Percentiles rank a stretch among this genome's conserved stretches.
Evolutionary conservation across 331 rosid species (phyloP).

Genomic region (Rhamnella rubrinervis): DNA sequence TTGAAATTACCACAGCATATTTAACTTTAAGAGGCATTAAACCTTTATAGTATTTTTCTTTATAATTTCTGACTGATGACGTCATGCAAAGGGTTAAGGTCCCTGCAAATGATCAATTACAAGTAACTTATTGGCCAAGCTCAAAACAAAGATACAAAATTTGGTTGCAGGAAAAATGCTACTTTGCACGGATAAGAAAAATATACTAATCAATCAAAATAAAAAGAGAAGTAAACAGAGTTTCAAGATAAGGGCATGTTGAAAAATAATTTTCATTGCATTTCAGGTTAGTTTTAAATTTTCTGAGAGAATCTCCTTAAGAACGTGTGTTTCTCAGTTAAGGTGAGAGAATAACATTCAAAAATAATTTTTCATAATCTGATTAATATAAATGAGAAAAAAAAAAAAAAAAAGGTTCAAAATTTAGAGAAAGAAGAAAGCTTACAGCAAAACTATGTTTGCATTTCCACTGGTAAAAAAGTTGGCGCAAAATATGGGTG

Average conservation of each 20-base stretch:
- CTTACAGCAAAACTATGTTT: constrained; percentile 82
- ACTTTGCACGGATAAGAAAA: no score
- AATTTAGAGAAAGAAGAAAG: constrained; percentile 22
- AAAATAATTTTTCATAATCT: not conserved
- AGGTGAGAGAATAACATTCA: not conserved
- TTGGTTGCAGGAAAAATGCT: no score
- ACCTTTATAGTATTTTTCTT: constrained; percentile 72
- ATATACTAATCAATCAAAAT: no score
- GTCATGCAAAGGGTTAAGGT: constrained; percentile 86
- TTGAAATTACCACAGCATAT: constrained; percentile 62
- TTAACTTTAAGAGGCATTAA: constrained; percentile 71
- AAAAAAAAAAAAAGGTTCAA: no score
- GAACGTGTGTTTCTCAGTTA: not conserved
- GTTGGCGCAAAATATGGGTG: constrained; percentile 92
- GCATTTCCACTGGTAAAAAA: constrained; percentile 62
- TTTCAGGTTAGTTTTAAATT: no score
- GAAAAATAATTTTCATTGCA: no score
- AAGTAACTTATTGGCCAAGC: no score
- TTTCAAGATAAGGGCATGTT: no score
- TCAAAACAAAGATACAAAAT: no score
- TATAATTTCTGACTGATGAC: constrained; percentile 55
- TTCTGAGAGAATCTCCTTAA: not conserved
- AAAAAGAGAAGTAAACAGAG: no score
- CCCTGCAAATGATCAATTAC: constrained; percentile 42
- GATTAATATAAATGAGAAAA: no score